Conservation (phyloP, 2,329 filamentous ascomycete species). For the Aaosphaeria arxii region DNA sequence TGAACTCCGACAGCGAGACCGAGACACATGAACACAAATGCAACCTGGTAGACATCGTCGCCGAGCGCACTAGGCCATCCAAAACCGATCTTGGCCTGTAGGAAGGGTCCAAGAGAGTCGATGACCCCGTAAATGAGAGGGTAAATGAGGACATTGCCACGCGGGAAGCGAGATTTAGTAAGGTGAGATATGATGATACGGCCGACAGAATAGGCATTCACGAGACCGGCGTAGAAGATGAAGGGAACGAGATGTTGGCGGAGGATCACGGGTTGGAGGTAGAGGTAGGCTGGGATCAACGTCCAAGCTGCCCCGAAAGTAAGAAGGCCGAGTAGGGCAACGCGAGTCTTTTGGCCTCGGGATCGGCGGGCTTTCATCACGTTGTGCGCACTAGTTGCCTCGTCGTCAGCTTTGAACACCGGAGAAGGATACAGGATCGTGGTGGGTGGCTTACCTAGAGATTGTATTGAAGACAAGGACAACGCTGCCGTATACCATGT, state of each 20-base stretch:
- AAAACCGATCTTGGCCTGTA: constrained; percentile 49
- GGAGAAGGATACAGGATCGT: too few species aligned
- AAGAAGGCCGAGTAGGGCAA: constrained; percentile 76
- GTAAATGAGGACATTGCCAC: constrained; percentile 78
- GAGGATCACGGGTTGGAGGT: constrained; percentile 80
- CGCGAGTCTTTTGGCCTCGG: constrained; percentile 67
- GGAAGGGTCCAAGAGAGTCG: constrained; percentile 73
- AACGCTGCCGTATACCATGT: constrained; percentile 79
- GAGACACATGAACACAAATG: constrained; percentile 85
- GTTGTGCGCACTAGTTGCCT: constrained; percentile 61
- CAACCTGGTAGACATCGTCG: constrained; percentile 79
- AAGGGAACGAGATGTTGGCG: constrained; percentile 85
- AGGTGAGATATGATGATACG: constrained; percentile 95
- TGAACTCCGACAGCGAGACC: constrained; percentile 88
- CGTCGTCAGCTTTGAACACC: too few species aligned
- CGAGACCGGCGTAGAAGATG: constrained; percentile 78
- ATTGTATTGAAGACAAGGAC: constrained; percentile 84
- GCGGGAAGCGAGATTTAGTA: constrained; percentile 83
- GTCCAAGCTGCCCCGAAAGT: constrained; percentile 79
- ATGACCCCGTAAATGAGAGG: constrained; percentile 76
- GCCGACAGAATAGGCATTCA: constrained; percentile 93
- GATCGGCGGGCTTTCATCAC: constrained; percentile 78
- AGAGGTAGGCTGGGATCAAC: constrained; percentile 74
- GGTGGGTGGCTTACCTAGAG: constrained; percentile 50
- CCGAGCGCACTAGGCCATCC: constrained; percentile 41